Evolutionary conservation across 2,329 filamentous ascomycete species (phyloP).

Genomic region (Aspergillus udagawae): DNA sequence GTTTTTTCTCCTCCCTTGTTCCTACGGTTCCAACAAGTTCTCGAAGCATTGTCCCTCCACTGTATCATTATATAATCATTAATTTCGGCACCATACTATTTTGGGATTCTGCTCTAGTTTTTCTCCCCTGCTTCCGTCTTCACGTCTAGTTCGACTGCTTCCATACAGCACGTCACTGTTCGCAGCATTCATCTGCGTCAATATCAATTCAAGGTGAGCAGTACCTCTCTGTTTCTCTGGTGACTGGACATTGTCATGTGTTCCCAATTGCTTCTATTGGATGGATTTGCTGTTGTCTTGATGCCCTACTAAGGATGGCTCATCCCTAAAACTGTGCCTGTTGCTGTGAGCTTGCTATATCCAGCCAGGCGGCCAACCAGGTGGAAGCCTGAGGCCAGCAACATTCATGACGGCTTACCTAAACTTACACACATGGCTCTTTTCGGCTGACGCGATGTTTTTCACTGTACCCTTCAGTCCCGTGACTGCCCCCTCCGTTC

Average conservation of each 20-base stretch:
- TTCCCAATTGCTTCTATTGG: neutral
- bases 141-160: constrained; percentile 3
- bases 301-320: neutral
- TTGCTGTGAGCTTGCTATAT: neutral
- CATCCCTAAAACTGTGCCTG: neutral
- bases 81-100: constrained; percentile 6
- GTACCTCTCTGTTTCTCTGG: neutral
- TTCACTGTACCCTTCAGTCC: neutral
- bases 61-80: constrained; percentile 7
- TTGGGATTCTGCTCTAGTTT: constrained; percentile 3
- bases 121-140: constrained; percentile 11
- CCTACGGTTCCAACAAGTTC: neutral
- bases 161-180: neutral
- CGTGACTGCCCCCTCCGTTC: constrained; percentile 2
- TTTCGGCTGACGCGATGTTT: constrained; percentile 12
- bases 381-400: constrained; percentile 9
- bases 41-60: neutral
- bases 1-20: neutral
- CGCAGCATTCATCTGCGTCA: neutral
- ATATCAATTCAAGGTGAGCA: neutral
- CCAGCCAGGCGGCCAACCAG: neutral
- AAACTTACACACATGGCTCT: constrained; percentile 15
- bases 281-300: constrained; percentile 5
- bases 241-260: neutral
- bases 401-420: neutral